phyloP scores from a whole-genome alignment of 192 early-diverging fungal species.

The Podila epigama region DNA sequence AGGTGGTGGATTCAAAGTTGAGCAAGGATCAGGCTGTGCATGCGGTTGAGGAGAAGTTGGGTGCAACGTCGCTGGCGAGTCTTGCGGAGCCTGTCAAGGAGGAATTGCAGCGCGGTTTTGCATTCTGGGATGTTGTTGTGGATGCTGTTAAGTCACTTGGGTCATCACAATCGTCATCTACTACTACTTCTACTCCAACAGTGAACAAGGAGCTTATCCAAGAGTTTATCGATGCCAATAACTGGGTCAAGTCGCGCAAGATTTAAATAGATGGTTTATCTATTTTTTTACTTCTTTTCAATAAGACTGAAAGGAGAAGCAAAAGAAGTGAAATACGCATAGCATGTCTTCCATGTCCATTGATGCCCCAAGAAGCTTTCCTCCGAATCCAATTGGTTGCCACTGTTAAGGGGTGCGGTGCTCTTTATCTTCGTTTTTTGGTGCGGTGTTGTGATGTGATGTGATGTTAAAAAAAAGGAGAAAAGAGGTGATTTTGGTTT shows the following conservation, averaged over 20 bases:
- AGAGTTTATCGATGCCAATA: conserved; percentile 41
- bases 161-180: background rate
- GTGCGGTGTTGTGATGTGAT: too few species aligned
- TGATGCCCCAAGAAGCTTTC: too few species aligned
- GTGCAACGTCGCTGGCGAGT: conserved; percentile 30
- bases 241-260: conserved; percentile 37
- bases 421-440: too few species aligned
- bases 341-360: too few species aligned
- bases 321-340: conserved; percentile 11
- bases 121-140: conserved; percentile 55
- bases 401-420: too few species aligned
- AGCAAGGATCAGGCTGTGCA: conserved; percentile 38
- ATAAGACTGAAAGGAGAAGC: background rate
- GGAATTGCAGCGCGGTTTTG: conserved; percentile 57
- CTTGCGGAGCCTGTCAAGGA: conserved; percentile 49
- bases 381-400: too few species aligned
- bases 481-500: too few species aligned
- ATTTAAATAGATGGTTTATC: conserved; percentile 6
- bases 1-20: conserved; percentile 10
- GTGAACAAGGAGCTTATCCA: conserved; percentile 30
- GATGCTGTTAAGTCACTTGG: conserved; percentile 37
- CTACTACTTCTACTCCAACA: too few species aligned
- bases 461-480: too few species aligned
- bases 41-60: conserved; percentile 52
- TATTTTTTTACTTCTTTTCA: background rate